Evolutionary conservation across 371 early-diverging fungal genomes (phyloP).

Genomic region (Choanephora cucurbitarum): DNA sequence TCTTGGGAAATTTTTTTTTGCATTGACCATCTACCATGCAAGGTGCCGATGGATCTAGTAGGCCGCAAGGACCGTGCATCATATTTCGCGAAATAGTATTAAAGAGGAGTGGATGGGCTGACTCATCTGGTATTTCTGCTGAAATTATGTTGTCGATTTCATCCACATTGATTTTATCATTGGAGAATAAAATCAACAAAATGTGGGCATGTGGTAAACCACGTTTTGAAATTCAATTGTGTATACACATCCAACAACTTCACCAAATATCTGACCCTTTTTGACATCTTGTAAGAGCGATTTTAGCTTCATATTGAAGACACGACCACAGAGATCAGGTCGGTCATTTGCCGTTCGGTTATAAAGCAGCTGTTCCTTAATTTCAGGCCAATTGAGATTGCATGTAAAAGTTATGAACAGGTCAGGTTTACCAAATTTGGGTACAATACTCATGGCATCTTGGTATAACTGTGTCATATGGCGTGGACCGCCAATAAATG

Average conservation of each 20-base stretch:
- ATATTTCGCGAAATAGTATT: slow-evolving; percentile 29
- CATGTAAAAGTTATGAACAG: slow-evolving; percentile 44
- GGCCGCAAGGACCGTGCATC: slow-evolving; percentile 43
- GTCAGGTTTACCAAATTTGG: slow-evolving; percentile 34
- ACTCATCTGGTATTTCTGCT: slow-evolving; percentile 33
- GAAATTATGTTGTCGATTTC: slow-evolving; percentile 26
- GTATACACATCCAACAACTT: slow-evolving; percentile 12
- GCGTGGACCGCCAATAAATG: slow-evolving; percentile 27
- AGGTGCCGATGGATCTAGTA: slow-evolving; percentile 11
- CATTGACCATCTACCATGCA: slow-evolving; percentile 29
- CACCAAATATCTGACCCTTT: slow-evolving; percentile 23
- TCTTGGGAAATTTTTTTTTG: slow-evolving; percentile 3
- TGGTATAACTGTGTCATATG: slow-evolving; percentile 29
- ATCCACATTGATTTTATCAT: slow-evolving; percentile 17
- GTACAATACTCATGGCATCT: slow-evolving; percentile 31
- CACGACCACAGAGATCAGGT: slow-evolving; percentile 21
- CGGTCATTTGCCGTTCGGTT: slow-evolving; percentile 19
- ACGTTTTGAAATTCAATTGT: slow-evolving; percentile 33
- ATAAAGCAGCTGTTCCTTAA: slow-evolving; percentile 12
- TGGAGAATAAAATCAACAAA: slow-evolving; percentile 24
- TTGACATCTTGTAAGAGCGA: slow-evolving; percentile 22
- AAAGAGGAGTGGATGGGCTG: slow-evolving; percentile 20
- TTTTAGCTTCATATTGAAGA: slow-evolving; percentile 29
- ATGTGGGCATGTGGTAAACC: slow-evolving; percentile 39
- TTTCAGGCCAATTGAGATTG: slow-evolving; percentile 39